Percentiles rank a stretch among this genome's conserved stretches.
Evolutionary conservation across 768 basidiomycete species (phyloP).

Genomic region (Crepidotus variabilis): DNA sequence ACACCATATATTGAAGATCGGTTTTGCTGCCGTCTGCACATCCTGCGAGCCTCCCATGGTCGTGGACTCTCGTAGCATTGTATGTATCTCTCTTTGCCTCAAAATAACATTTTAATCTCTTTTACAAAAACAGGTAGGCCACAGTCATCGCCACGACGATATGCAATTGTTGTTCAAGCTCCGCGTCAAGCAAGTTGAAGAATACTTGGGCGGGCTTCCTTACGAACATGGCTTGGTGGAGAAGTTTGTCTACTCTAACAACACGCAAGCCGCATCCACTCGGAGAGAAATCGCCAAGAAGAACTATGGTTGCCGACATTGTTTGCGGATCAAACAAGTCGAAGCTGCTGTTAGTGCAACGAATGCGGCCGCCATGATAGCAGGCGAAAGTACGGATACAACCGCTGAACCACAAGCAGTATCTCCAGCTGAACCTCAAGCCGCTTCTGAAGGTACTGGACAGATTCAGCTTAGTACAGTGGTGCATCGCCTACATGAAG

Average conservation of each 20-base stretch:
- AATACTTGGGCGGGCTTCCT: conserved; percentile 13
- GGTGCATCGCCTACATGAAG: conserved; percentile 8
- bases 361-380: conserved; percentile 1
- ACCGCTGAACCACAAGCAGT: background rate
- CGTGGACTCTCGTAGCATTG: conserved; percentile 45
- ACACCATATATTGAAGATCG: conserved; percentile 16
- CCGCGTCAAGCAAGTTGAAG: conserved; percentile 1
- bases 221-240: conserved; percentile 17
- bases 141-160: conserved; percentile 58
- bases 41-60: conserved; percentile 47
- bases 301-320: conserved; percentile 54
- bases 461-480: conserved; percentile 5
- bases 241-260: conserved; percentile 14
- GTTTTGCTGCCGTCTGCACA: conserved; percentile 38
- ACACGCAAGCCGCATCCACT: conserved; percentile 15
- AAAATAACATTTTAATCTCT: background rate
- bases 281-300: conserved; percentile 25
- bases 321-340: conserved; percentile 22
- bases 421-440: background rate
- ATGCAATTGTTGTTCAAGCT: conserved; percentile 28
- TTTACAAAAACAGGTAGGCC: conserved; percentile 44
- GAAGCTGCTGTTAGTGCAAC: background rate
- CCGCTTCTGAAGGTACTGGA: background rate
- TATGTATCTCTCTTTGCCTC: conserved; percentile 20
- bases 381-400: background rate